A percentile compares a stretch with the other conserved stretches of the same genome.
Evolutionary conservation across 768 basidiomycete genomes (phyloP).

Genomic region (Coprinellus aureogranulatus): DNA sequence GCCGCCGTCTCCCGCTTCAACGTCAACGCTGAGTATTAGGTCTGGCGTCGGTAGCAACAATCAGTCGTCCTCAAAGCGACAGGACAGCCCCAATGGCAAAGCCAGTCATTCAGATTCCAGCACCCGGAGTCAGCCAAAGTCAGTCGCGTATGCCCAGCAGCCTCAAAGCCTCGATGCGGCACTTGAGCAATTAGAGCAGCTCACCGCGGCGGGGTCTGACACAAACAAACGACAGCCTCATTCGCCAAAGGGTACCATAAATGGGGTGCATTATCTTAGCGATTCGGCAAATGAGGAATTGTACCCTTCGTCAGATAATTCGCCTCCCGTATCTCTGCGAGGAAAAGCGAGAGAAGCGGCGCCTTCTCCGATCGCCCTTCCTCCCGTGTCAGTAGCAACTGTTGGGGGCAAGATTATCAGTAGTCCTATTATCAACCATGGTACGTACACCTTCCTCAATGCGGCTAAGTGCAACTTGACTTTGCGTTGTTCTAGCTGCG

Average conservation of each 20-base stretch:
- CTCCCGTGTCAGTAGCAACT: slow-evolving; percentile 40
- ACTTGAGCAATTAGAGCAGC: slow-evolving; percentile 47
- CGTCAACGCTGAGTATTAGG: slow-evolving; percentile 27
- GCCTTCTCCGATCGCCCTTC: slow-evolving; percentile 45
- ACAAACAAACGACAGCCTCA: slow-evolving; percentile 37
- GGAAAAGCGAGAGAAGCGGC: slow-evolving; percentile 23
- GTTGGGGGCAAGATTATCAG: slow-evolving; percentile 68
- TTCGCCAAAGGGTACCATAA: slow-evolving; percentile 9
- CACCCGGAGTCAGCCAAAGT: slow-evolving; percentile 51
- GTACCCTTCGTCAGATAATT: not conserved
- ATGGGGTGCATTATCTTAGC: not conserved
- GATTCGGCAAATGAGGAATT: slow-evolving; percentile 1
- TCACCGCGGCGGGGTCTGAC: slow-evolving; percentile 46
- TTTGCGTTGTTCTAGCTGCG: slow-evolving; percentile 45
- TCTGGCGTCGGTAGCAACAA: slow-evolving; percentile 20
- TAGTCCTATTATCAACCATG: slow-evolving; percentile 65
- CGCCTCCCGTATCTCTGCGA: slow-evolving; percentile 4
- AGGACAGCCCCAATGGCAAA: slow-evolving; percentile 16
- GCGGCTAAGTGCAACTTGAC: slow-evolving; percentile 9
- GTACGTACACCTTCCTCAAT: slow-evolving; percentile 34
- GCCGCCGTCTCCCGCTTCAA: slow-evolving; percentile 50
- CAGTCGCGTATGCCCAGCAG: slow-evolving; percentile 53
- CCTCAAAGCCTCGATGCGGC: slow-evolving; percentile 75
- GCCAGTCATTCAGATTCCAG: slow-evolving; percentile 31
- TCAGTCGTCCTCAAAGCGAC: slow-evolving; percentile 31